Conservation (phyloP, 1,139 yeast species). For the Geotrichum candidum region DNA sequence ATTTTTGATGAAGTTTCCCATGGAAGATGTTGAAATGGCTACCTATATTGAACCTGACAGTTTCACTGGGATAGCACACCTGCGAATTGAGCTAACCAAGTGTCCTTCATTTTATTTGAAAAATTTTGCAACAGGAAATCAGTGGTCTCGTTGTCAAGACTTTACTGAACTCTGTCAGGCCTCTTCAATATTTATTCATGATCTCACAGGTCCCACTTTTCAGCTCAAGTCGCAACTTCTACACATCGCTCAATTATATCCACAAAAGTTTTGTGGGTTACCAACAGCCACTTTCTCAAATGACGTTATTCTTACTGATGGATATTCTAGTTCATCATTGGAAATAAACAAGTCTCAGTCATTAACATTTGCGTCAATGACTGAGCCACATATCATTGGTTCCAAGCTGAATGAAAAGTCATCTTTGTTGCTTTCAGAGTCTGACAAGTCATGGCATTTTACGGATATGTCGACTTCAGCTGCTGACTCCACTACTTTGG, state of each 20-base stretch:
- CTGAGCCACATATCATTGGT: background rate
- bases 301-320: background rate
- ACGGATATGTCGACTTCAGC: background rate
- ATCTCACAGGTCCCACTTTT: constrained; percentile 25
- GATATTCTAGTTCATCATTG: background rate
- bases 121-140: constrained; percentile 17
- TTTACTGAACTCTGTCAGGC: constrained; percentile 32
- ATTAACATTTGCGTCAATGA: background rate
- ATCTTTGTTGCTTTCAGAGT: background rate
- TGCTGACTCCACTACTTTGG: background rate
- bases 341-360: background rate
- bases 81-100: constrained; percentile 22
- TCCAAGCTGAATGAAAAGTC: background rate
- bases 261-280: constrained; percentile 15
- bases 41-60: constrained; percentile 17
- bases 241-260: constrained; percentile 24
- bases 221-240: constrained; percentile 22
- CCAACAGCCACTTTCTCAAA: background rate
- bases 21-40: constrained; percentile 23
- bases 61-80: constrained; percentile 21
- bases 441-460: background rate
- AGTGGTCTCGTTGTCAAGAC: constrained; percentile 29
- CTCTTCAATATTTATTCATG: constrained; percentile 24
- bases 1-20: constrained; percentile 28
- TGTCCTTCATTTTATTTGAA: constrained; percentile 28